phyloP scores from a whole-genome alignment of 2,329 filamentous ascomycete genomes.

The Aspergillus fischeri region DNA sequence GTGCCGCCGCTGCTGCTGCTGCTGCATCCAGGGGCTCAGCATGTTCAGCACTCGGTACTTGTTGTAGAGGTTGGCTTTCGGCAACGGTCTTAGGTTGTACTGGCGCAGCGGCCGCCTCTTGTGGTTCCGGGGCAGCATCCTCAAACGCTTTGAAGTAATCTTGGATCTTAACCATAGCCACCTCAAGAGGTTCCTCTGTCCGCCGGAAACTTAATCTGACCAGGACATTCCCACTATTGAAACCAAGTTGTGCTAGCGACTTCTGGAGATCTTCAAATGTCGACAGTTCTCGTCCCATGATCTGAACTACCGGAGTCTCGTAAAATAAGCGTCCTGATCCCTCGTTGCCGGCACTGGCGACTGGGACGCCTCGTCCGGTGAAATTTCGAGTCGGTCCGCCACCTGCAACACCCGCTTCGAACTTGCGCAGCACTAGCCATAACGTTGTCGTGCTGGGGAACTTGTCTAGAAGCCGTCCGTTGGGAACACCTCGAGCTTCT shows the following conservation, averaged over 20 bases:
- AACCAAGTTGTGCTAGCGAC: slow-evolving; percentile 78
- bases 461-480: slow-evolving; percentile 72
- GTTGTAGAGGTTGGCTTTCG: slow-evolving; percentile 9
- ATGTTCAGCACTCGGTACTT: slow-evolving; percentile 8
- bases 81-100: slow-evolving; percentile 7
- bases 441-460: slow-evolving; percentile 83
- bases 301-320: slow-evolving; percentile 77
- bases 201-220: slow-evolving; percentile 72
- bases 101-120: slow-evolving; percentile 21
- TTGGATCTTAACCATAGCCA: slow-evolving; percentile 78
- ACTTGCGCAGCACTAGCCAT: slow-evolving; percentile 86
- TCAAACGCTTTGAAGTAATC: slow-evolving; percentile 61
- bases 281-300: slow-evolving; percentile 75
- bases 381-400: slow-evolving; percentile 66
- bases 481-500: slow-evolving; percentile 60
- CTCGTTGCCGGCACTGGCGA: slow-evolving; percentile 47
- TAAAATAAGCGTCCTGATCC: slow-evolving; percentile 77
- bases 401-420: slow-evolving; percentile 71
- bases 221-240: slow-evolving; percentile 77
- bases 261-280: slow-evolving; percentile 82
- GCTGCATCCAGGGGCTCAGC: not conserved
- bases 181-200: slow-evolving; percentile 74
- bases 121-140: slow-evolving; percentile 21
- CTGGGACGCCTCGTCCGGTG: slow-evolving; percentile 73
- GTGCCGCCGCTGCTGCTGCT: not conserved